Conservation (phyloP, 768 basidiomycete species). For the Galerina marginata region DNA sequence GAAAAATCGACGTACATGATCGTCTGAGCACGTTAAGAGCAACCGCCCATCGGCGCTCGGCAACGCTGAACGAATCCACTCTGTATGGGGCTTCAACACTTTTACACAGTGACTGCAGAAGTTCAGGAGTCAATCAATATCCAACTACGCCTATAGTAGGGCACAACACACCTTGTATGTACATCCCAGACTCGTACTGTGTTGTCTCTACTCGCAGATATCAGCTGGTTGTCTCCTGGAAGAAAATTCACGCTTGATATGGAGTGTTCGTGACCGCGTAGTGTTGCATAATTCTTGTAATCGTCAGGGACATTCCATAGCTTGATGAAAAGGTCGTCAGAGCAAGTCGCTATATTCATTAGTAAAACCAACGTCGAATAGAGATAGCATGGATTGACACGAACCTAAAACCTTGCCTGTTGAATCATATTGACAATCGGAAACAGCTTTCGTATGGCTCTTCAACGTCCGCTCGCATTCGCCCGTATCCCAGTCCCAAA, state of each 20-base stretch:
- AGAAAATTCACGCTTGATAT: conserved; percentile 87
- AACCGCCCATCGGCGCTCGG: conserved; percentile 76
- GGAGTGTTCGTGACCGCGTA: conserved; percentile 90
- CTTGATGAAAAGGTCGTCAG: conserved; percentile 90
- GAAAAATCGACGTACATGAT: conserved; percentile 64
- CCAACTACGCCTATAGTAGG: background rate
- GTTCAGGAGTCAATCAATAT: conserved; percentile 35
- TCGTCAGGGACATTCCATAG: conserved; percentile 91
- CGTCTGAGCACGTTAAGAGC: conserved; percentile 83
- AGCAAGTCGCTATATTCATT: conserved; percentile 60
- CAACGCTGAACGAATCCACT: conserved; percentile 80
- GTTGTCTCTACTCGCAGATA: conserved; percentile 87
- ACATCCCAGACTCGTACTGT: conserved; percentile 89
- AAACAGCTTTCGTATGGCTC: conserved; percentile 88
- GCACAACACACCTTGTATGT: conserved; percentile 70
- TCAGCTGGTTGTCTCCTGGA: conserved; percentile 81
- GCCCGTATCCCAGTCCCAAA: conserved; percentile 97
- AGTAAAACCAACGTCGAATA: background rate
- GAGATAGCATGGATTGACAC: conserved; percentile 19
- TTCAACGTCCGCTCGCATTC: conserved; percentile 92
- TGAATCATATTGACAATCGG: conserved; percentile 87
- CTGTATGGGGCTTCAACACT: conserved; percentile 56
- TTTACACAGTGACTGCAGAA: conserved; percentile 70
- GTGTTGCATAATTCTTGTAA: conserved; percentile 87
- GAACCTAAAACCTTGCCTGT: conserved; percentile 84